These are phyloP conservation scores for Tolypocladium sp. DNA, from an alignment of 2,329 filamentous ascomycete genomes.

Conservation along the genomic window DNA sequence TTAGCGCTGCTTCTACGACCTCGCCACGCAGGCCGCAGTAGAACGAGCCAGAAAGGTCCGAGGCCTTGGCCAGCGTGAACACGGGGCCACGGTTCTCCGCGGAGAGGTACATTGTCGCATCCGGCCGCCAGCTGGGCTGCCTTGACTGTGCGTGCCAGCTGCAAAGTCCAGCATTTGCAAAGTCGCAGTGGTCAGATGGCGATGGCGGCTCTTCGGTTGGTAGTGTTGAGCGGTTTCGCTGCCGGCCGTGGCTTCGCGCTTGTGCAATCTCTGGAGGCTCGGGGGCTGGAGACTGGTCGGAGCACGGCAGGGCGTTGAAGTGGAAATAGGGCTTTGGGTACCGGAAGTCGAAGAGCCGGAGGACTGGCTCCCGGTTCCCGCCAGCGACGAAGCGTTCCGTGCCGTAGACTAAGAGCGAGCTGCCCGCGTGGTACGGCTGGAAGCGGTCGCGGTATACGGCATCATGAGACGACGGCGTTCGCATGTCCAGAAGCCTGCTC, in stretches of 20 bases:
- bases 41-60: conserved; percentile 35
- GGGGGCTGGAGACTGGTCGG: conserved; percentile 7
- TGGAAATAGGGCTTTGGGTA: conserved; percentile 39
- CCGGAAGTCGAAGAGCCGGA: conserved; percentile 47
- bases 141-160: conserved; percentile 38
- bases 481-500: conserved; percentile 35
- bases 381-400: conserved; percentile 42
- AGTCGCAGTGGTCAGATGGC: conserved; percentile 26
- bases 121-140: conserved; percentile 36
- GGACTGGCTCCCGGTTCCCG: conserved; percentile 28
- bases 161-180: conserved; percentile 23
- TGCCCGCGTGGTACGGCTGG: conserved; percentile 34
- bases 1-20: conserved; percentile 31
- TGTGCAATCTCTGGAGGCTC: neutral
- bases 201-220: conserved; percentile 17
- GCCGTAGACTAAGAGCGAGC: conserved; percentile 39
- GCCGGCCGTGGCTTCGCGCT: neutral
- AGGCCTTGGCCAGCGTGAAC: conserved; percentile 38
- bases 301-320: conserved; percentile 38
- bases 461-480: conserved; percentile 36
- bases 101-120: conserved; percentile 37
- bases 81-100: conserved; percentile 22
- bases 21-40: conserved; percentile 40
- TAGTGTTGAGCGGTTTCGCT: neutral
- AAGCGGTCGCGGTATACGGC: conserved; percentile 44